Base-by-base conservation (phyloP, 495 filamentous ascomycete species). In the Chlorociboria aeruginascens region DNA sequence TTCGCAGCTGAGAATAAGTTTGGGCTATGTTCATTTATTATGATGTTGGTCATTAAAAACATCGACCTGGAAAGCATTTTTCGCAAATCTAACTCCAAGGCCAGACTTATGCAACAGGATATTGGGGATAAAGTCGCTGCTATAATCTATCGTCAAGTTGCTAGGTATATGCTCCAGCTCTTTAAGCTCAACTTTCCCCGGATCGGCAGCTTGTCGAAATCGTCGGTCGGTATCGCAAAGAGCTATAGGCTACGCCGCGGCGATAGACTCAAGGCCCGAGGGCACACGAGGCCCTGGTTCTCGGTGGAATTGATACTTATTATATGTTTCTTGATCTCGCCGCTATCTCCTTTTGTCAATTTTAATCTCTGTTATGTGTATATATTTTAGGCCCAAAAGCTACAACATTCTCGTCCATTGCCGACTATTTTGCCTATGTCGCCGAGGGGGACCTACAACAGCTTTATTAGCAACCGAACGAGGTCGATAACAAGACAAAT, bases 391-490 rank as follows among this genome's bases (percentile, higher is more conserved):
- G 20, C 20, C 20, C 20, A 25, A 25, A 25, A 25, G 20, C 20
- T 4, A 25, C 20, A 25, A 25, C 20, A 25, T 25, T 25, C 20
- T 25, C 20, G 20, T 25, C 20, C 20, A 36, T 6, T 36, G 14
- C 34, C 11, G 52, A 55, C 32, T 55, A 55, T 37, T 55, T 55
- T 37, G 46, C 49, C 28, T 37, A 55, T 39, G 32, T 55, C 4
- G 42, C 49, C n/a, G 52, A 43, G 7, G 48, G 32, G 30, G 45
- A 53, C 20, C 20, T 25, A 25, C 41, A 17, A 45, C 48, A 50
- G 4, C 52, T 54, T 16, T n/a, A 38, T 30, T 2, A 32, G 29
- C 47, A 54, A 30, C 47, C 35, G 12, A 54, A 45, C 30, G 44
- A 48, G 37, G 36, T 50, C 29, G 20, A 54, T 41, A 45, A 34